phyloP scores from a whole-genome alignment of 495 filamentous ascomycete species.

The Aspergillus incahuasiensis region DNA sequence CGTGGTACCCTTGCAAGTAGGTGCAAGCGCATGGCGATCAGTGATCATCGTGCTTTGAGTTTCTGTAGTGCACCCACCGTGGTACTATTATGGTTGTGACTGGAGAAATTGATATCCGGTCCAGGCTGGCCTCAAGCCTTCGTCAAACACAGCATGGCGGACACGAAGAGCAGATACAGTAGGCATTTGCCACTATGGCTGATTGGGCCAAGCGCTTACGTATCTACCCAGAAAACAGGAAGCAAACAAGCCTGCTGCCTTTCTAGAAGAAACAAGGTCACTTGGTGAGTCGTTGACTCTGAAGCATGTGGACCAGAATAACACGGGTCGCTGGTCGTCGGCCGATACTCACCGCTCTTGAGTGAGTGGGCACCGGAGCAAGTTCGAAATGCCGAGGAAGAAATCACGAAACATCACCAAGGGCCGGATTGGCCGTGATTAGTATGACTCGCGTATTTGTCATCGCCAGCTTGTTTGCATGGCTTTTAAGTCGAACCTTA shows the following conservation, averaged over 20 bases:
- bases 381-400: neutral
- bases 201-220: neutral
- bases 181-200: neutral
- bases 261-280: no score
- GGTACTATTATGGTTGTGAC: neutral
- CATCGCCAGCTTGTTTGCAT: slow-evolving; percentile 1
- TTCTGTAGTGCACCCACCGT: neutral
- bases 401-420: neutral
- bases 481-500: slow-evolving; percentile 1
- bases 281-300: no score
- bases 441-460: slow-evolving; percentile 8
- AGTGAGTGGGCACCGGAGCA: neutral
- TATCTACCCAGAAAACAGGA: neutral
- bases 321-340: neutral
- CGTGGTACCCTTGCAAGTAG: slow-evolving; percentile 8
- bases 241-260: neutral
- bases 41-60: slow-evolving; percentile 21
- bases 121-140: neutral
- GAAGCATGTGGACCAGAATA: neutral
- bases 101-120: neutral
- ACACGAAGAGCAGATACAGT: neutral
- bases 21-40: slow-evolving; percentile 26
- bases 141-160: neutral
- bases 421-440: neutral
- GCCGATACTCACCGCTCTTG: slow-evolving; percentile 1